These are phyloP conservation scores for Puccinia polysora DNA, from an alignment of 1,284 basidiomycete species.

Conservation along the genomic window DNA sequence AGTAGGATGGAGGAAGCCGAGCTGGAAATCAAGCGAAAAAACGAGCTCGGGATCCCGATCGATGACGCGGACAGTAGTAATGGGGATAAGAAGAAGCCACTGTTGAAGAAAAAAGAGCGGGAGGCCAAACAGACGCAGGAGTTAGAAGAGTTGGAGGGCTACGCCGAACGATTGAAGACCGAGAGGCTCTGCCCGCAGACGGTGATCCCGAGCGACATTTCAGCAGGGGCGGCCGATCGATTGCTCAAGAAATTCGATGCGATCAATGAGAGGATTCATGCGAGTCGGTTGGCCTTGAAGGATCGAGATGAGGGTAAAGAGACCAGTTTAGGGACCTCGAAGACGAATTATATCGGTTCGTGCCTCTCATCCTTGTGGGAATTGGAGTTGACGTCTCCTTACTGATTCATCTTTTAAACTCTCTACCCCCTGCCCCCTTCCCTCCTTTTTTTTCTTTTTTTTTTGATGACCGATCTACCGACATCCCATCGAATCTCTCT, in stretches of 20 bases:
- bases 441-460: conserved; percentile 36
- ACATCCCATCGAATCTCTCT: conserved; percentile 55
- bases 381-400: neutral
- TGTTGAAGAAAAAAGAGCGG: too few species aligned
- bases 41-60: too few species aligned
- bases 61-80: too few species aligned
- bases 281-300: conserved; percentile 75
- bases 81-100: too few species aligned
- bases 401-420: neutral
- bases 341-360: conserved; percentile 56
- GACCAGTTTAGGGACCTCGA: conserved; percentile 84
- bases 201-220: conserved; percentile 32
- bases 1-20: too few species aligned
- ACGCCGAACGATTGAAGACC: conserved; percentile 69
- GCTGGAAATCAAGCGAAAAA: too few species aligned
- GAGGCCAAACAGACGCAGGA: conserved; percentile 65
- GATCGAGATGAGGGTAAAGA: conserved; percentile 91
- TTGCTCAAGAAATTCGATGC: conserved; percentile 71
- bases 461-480: neutral
- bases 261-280: conserved; percentile 61
- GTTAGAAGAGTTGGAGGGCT: conserved; percentile 67
- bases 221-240: conserved; percentile 52
- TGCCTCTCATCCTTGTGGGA: conserved; percentile 1
- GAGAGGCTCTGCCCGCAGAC: conserved; percentile 69
- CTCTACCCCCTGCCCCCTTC: conserved; percentile 40